Base-by-base conservation (phyloP, 129 eudicot species). In the Ambrosia artemisiifolia region DNA sequence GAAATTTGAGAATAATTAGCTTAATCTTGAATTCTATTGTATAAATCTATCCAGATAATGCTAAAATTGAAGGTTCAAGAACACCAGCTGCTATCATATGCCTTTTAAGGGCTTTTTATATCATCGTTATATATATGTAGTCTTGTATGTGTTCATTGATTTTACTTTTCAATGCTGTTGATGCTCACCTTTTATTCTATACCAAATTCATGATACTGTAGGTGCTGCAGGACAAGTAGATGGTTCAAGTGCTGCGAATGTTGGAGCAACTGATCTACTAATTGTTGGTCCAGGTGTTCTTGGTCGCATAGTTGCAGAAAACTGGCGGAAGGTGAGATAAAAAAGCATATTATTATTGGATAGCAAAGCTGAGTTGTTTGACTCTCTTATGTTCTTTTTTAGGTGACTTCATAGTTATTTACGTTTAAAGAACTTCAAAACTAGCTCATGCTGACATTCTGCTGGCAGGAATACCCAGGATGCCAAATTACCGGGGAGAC, bases 281-380 rank as follows among this genome's bases (percentile, higher is more conserved):
- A 93, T 93, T 65, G 96, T 89, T 60, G 98, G 98, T 43, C 98
- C 98, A 40, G 98, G 98, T 47, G 91, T 93, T 68, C 92, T 93
- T 44, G 98, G 98, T 3, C 95, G 92, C n/a, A 67, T 93, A 30
- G 92, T 93, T 9, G 96, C 98, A 75, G 85, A 85, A 59, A 84
- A 82, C 59, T 93, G 98, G 98, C 82, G 82, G 5, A 56, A 85
- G 95, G 98, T 93, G 77, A 46, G 62, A 36, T n/a, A 17, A 69
- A 35, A n/a, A n/a, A n/a, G n/a, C n/a, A n/a, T n/a, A n/a, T n/a
- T n/a, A n/a, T n/a, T n/a, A n/a, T n/a, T n/a, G n/a, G n/a, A n/a
- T n/a, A n/a, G n/a, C n/a, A n/a, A n/a, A n/a, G n/a, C n/a, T n/a
- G n/a, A 57, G 50, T 46, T 57, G 51, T 33, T 66, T 9, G 50